Percentiles rank a stretch among this genome's conserved stretches.
Evolutionary conservation across 2,329 filamentous ascomycete genomes (phyloP).

Genomic region (Trichoderma pleuroti): DNA sequence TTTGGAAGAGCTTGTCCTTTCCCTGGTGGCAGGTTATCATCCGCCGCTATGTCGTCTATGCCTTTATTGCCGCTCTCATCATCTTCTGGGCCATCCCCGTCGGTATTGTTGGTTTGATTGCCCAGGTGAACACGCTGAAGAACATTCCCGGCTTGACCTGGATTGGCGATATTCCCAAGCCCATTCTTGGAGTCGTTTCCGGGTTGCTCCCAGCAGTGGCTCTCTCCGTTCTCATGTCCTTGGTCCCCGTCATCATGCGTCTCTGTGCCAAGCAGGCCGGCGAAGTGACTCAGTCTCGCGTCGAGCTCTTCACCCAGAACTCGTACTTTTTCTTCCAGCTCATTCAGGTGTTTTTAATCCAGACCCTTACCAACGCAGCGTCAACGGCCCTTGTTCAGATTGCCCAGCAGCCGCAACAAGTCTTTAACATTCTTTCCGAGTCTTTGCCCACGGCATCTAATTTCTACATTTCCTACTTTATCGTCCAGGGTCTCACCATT

Average conservation of each 20-base stretch:
- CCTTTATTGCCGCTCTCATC: slow-evolving; percentile 67
- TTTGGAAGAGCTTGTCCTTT: slow-evolving; percentile 74
- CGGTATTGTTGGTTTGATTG: slow-evolving; percentile 77
- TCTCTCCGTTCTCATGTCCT: slow-evolving; percentile 76
- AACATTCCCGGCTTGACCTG: slow-evolving; percentile 67
- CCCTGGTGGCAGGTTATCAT: slow-evolving; percentile 73
- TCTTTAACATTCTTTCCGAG: slow-evolving; percentile 63
- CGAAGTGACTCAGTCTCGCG: slow-evolving; percentile 70
- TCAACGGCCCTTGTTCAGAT: slow-evolving; percentile 64
- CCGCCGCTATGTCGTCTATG: slow-evolving; percentile 60
- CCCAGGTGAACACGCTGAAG: slow-evolving; percentile 73
- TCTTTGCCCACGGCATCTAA: slow-evolving; percentile 82
- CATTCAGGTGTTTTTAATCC: slow-evolving; percentile 88
- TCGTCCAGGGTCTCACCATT: slow-evolving; percentile 77
- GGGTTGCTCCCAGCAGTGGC: slow-evolving; percentile 78
- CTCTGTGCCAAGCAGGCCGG: slow-evolving; percentile 73
- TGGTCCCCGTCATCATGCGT: slow-evolving; percentile 67
- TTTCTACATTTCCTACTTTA: slow-evolving; percentile 89
- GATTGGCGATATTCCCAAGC: slow-evolving; percentile 64
- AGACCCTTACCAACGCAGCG: slow-evolving; percentile 76
- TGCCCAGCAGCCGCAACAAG: slow-evolving; percentile 55
- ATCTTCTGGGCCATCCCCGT: slow-evolving; percentile 81
- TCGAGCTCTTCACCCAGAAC: slow-evolving; percentile 88
- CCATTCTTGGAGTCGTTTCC: slow-evolving; percentile 73
- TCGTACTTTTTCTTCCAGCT: slow-evolving; percentile 90